A percentile compares a stretch with the other conserved stretches of the same genome.
These are phyloP conservation scores for Stephania cephalantha DNA, from an alignment of 164 flowering plant genomes.

Conservation along the genomic window DNA sequence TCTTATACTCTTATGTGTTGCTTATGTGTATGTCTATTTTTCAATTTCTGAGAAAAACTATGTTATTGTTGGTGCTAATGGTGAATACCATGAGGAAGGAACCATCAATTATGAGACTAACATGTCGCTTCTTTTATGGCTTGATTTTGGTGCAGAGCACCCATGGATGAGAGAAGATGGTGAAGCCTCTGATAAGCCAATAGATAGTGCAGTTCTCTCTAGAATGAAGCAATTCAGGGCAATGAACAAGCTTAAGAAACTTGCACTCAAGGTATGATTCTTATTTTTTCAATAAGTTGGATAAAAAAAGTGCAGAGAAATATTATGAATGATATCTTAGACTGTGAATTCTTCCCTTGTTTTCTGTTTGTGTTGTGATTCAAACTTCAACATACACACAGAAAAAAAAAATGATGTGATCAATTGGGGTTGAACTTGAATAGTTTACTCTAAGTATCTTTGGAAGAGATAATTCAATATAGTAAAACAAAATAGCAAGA, in stretches of 20 bases:
- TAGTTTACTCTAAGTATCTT: neutral
- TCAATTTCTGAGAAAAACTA: neutral
- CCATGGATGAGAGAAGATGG: conserved; percentile 93
- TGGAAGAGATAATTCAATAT: neutral
- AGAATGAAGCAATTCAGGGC: conserved; percentile 96
- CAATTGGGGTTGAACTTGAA: neutral
- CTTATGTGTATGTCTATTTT: neutral
- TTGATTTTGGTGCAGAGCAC: conserved; percentile 48
- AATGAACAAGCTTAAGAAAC: conserved; percentile 93
- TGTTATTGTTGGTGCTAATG: neutral
- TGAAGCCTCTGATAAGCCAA: conserved; percentile 85
- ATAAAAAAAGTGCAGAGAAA: neutral
- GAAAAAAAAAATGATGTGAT: too few species aligned
- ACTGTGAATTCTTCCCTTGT: neutral
- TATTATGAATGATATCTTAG: neutral
- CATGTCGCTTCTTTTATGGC: neutral
- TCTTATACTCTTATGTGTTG: neutral
- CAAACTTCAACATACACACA: neutral
- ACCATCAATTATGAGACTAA: neutral
- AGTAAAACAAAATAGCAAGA: neutral
- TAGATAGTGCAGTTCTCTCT: conserved; percentile 85
- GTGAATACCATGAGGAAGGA: neutral
- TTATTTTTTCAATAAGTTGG: neutral
- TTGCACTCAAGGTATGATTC: conserved; percentile 68
- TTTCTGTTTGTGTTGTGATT: neutral